These are phyloP conservation scores for Trichoderma breve DNA, from an alignment of 2,329 filamentous ascomycete genomes.

Conservation along the genomic window DNA sequence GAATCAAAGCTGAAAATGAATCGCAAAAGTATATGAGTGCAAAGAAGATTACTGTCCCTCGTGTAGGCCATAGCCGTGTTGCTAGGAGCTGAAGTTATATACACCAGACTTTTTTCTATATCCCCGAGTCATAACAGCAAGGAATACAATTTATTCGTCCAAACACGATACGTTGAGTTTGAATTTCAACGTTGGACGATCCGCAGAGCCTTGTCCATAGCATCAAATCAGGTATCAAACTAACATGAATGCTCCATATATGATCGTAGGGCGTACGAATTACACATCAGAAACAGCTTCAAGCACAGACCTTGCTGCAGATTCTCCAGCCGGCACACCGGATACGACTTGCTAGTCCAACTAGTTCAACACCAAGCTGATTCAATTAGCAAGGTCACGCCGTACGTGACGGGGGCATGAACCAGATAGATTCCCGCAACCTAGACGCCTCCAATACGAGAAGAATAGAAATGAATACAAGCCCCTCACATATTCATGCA, in stretches of 20 bases:
- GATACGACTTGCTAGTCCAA: background rate
- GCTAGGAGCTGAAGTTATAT: background rate
- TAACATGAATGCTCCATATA: background rate
- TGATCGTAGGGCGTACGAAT: background rate
- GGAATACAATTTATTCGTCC: background rate
- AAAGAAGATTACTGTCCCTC: background rate
- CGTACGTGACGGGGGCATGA: background rate
- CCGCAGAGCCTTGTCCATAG: background rate
- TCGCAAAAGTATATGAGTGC: background rate
- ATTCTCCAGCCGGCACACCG: background rate
- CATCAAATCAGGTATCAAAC: background rate
- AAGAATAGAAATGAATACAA: constrained; percentile 15
- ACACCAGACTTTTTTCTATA: background rate
- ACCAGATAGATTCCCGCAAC: background rate
- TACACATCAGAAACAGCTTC: background rate
- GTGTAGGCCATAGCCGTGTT: background rate
- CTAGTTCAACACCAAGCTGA: background rate
- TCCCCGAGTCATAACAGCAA: background rate
- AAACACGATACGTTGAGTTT: background rate
- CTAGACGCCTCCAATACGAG: background rate
- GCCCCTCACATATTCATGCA: background rate
- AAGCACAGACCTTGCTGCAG: background rate
- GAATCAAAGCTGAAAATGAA: background rate
- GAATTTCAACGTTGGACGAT: background rate
- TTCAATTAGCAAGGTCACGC: background rate